Conservation (phyloP, 1,284 basidiomycete genomes). For the Inonotus obliquus region DNA sequence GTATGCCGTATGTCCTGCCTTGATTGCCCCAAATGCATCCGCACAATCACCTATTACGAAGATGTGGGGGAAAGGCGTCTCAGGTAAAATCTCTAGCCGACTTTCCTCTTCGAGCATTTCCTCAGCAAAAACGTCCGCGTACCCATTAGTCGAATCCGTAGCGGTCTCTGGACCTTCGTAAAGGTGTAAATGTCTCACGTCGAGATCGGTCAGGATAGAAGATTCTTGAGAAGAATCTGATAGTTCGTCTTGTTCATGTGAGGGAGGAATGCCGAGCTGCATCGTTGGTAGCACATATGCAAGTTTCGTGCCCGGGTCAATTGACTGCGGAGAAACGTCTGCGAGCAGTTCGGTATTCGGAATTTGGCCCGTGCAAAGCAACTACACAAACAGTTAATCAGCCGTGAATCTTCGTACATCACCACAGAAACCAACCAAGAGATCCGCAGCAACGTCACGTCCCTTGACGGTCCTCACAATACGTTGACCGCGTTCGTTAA, state of each 20-base stretch:
- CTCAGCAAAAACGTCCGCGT: neutral
- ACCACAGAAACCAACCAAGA: too few relatives aligned
- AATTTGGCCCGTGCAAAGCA: constrained; percentile 72
- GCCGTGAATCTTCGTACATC: too few relatives aligned
- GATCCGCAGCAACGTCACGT: constrained; percentile 53
- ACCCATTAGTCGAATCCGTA: neutral
- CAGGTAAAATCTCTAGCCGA: constrained; percentile 21
- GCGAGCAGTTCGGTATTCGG: constrained; percentile 63
- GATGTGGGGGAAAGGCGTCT: constrained; percentile 47
- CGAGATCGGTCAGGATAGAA: neutral
- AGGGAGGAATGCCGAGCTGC: constrained; percentile 43
- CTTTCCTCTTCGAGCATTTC: constrained; percentile 18
- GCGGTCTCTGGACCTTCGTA: neutral
- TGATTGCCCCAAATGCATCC: constrained; percentile 64
- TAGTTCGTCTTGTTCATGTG: neutral
- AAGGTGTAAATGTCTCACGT: neutral
- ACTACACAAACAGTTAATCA: constrained; percentile 40
- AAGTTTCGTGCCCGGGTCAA: constrained; percentile 44
- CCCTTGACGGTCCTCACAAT: constrained; percentile 53
- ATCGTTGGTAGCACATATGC: constrained; percentile 55
- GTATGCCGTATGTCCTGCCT: constrained; percentile 69
- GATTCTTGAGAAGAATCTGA: neutral
- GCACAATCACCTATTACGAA: constrained; percentile 70
- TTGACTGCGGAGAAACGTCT: constrained; percentile 43
- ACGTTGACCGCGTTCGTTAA: constrained; percentile 31